phyloP scores from a whole-genome alignment of 2,329 filamentous ascomycete genomes.

The Exophiala aquamarina region DNA sequence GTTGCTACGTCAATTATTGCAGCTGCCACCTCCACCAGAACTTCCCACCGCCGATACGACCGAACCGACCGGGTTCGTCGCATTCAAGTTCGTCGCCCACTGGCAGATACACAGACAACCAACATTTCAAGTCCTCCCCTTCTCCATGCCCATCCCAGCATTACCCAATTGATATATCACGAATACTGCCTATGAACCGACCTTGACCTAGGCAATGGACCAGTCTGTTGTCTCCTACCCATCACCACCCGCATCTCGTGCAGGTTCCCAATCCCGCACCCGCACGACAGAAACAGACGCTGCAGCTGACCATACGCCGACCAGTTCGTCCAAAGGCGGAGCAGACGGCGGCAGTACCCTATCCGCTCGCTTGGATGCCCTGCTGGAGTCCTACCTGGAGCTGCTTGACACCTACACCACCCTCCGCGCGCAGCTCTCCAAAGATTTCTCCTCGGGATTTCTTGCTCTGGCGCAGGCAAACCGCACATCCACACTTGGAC shows the following conservation, averaged over 20 bases:
- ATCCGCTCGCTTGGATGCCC: constrained; percentile 20
- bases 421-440: constrained; percentile 25
- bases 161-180: constrained; percentile 8
- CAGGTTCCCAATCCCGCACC: background rate
- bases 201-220: constrained; percentile 2
- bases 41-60: no score
- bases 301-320: no score
- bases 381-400: constrained; percentile 28
- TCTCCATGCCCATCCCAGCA: constrained; percentile 4
- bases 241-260: constrained; percentile 18
- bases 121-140: background rate
- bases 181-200: constrained; percentile 2
- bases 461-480: constrained; percentile 51
- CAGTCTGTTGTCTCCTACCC: constrained; percentile 4
- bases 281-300: no score
- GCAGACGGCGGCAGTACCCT: background rate
- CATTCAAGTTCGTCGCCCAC: no score
- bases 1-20: no score
- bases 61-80: no score
- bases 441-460: constrained; percentile 38
- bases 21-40: no score
- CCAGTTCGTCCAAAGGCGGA: no score
- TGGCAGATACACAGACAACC: no score
- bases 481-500: constrained; percentile 39
- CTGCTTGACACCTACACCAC: constrained; percentile 30